Conservation (phyloP, 331 rosid genomes). For the Malus hybrid region DNA sequence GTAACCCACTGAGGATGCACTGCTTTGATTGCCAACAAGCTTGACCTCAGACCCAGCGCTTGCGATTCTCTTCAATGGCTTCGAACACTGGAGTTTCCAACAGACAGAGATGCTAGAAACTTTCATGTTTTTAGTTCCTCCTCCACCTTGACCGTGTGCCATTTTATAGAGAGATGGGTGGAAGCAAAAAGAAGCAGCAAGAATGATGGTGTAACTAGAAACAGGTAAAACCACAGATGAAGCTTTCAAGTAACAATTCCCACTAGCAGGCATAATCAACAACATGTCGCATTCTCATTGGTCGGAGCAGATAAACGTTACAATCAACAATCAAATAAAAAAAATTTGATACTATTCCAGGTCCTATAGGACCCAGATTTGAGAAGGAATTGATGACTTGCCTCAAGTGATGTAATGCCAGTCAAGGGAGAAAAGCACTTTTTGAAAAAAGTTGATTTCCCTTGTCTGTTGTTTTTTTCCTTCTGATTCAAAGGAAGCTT, state of each 20-base stretch:
- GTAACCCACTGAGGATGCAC: slow-evolving; percentile 15
- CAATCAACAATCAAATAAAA: slow-evolving; percentile 18
- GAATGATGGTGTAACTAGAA: not conserved
- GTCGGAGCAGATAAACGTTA: slow-evolving; percentile 32
- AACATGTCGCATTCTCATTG: slow-evolving; percentile 23
- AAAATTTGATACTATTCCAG: slow-evolving; percentile 18
- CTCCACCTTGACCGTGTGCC: slow-evolving; percentile 7
- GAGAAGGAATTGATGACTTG: slow-evolving; percentile 17
- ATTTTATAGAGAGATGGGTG: slow-evolving; percentile 2
- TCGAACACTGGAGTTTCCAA: slow-evolving; percentile 30
- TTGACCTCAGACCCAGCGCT: slow-evolving; percentile 39
- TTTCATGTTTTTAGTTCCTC: slow-evolving; percentile 28
- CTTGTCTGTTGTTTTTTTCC: slow-evolving; percentile 19
- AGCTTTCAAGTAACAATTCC: not conserved
- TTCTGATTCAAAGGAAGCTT: slow-evolving; percentile 34
- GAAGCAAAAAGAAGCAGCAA: not conserved
- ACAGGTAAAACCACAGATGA: not conserved
- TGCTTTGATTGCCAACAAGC: slow-evolving; percentile 33
- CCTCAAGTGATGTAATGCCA: slow-evolving; percentile 38
- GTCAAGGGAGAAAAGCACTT: slow-evolving; percentile 11
- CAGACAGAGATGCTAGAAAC: slow-evolving; percentile 24
- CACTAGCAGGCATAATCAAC: not conserved
- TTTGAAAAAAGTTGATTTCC: slow-evolving; percentile 17
- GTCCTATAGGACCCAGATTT: slow-evolving; percentile 32
- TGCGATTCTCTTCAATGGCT: slow-evolving; percentile 34